phyloP scores from a whole-genome alignment of 78 protist genomes.

The Tieghemostelium lacteum region DNA sequence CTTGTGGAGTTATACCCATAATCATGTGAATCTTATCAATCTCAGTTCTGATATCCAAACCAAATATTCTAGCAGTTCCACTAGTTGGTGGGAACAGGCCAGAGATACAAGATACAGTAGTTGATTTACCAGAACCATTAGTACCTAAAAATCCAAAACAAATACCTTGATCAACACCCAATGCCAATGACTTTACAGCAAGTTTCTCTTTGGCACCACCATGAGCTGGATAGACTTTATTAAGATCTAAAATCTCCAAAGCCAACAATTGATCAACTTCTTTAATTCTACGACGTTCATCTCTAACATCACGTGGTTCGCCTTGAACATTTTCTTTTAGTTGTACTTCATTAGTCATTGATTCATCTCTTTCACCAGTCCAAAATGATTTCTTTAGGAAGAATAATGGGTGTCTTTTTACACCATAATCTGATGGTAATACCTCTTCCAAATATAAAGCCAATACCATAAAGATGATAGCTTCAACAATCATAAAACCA shows the following conservation, averaged over 20 bases:
- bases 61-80: conserved; percentile 83
- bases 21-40: conserved; percentile 56
- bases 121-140: conserved; percentile 96
- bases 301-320: not conserved
- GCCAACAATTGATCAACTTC: conserved; percentile 45
- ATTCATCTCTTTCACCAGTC: not conserved
- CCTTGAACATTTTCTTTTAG: not conserved
- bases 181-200: conserved; percentile 46
- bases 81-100: conserved; percentile 77
- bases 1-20: conserved; percentile 96
- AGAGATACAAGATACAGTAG: conserved; percentile 82
- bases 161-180: conserved; percentile 79
- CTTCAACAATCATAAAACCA: conserved; percentile 70
- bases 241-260: not conserved
- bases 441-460: conserved; percentile 88
- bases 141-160: conserved; percentile 94
- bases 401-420: conserved; percentile 74
- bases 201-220: conserved; percentile 59
- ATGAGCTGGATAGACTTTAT: conserved; percentile 35
- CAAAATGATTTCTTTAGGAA: conserved; percentile 19
- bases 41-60: conserved; percentile 41
- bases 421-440: conserved; percentile 81
- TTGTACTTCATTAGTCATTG: not conserved
- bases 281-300: conserved; percentile 2
- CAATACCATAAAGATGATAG: conserved; percentile 50